Evolutionary conservation across 768 basidiomycete species (phyloP), one percentile per base, ranked within the genome.

Genomic region (Mycena venus): DNA sequence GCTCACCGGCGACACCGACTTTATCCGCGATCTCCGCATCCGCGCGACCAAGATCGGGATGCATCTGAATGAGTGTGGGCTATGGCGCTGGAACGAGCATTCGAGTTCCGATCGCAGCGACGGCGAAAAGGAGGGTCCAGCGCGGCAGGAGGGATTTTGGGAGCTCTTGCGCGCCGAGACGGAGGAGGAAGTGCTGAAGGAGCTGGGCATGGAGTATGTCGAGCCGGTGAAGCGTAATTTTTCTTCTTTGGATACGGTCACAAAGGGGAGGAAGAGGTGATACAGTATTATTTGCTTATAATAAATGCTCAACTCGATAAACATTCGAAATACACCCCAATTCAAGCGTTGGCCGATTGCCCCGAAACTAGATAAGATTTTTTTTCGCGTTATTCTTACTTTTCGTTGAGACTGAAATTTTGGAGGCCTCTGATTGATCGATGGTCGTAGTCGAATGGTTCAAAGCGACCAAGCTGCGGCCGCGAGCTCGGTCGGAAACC

Each of bases 41-140:
- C 82, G 83, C 44, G 93, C 93, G 0, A 64, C 77, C 8, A 83
- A 82, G 53, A 77, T 85, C 3, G 89, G 88, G 19, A 76, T 92
- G 77, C 83, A 87, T 38, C 84, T 94, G 32, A 89, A 92, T 75
- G 90, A 91, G 75, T 89, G 85, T 74, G 93, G 93, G 15, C 82
- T 94, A 4, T 94, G 93, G 93, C 84, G 82, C 61, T 92, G 91
- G 90, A 82, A 81, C 58, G 69, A 70, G n/a, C n/a, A n/a, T n/a
- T n/a, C n/a, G n/a, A n/a, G n/a, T n/a, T n/a, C n/a, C n/a, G n/a
- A n/a, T n/a, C n/a, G n/a, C n/a, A n/a, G n/a, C n/a, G n/a, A n/a
- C n/a, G n/a, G n/a, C 15, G 34, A 32, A 21, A 69, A 38, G 34
- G 63, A 77, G 65, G 70, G 38, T 10, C 31, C 25, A 15, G 61